Evolutionary conservation across 1,139 yeast genomes (phyloP), one percentile per base, ranked within the genome.

Genomic region (Suhomyces maxii): DNA sequence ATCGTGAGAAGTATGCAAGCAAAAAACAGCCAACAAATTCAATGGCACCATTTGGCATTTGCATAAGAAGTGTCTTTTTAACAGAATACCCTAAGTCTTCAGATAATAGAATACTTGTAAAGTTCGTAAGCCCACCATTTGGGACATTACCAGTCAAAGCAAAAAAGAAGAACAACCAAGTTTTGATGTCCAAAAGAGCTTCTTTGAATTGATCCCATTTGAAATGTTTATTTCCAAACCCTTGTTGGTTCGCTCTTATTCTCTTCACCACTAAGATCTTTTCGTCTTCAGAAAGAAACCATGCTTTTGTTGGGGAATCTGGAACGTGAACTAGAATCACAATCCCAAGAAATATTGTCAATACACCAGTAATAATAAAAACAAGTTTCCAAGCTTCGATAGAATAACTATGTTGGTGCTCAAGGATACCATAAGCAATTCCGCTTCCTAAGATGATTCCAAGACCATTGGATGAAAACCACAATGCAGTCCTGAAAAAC

Each of bases 201-300:
- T 57, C 59, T 8, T 37, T 48, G 42, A 56, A 51, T 40, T 56
- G 58, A 35, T 49, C 42, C 49, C 31, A 44, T 44, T 54, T 54
- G 44, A 53, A 55, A 43, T 47, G 49, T 38, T 44, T 44, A 42
- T 43, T 43, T 12, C 49, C 45, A 23, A 46, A 46, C 6, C 47
- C 49, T 30, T 46, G 49, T 18, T 43, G 46, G 52, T 75, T 74
- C 1, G 52, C 53, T 56, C 76, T 63, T 34, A 66, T 59, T 50
- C 73, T 53, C 46, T 71, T 67, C 33, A 65, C 64, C 8, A 65
- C 71, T 28, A 64, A 49, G 13, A 55, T 48, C 46, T 76, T 77
- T 53, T 84, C 88, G 33, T 70, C 67, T 10, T 71, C 75, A 10
- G 67, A 65, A 40, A 82, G 67, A 43, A 63, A 69, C 68, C 69